Percentiles rank a stretch among this genome's conserved stretches.
These are phyloP conservation scores for Albifimbria verrucaria DNA, from an alignment of 2,329 filamentous ascomycete genomes.

Conservation along the genomic window DNA sequence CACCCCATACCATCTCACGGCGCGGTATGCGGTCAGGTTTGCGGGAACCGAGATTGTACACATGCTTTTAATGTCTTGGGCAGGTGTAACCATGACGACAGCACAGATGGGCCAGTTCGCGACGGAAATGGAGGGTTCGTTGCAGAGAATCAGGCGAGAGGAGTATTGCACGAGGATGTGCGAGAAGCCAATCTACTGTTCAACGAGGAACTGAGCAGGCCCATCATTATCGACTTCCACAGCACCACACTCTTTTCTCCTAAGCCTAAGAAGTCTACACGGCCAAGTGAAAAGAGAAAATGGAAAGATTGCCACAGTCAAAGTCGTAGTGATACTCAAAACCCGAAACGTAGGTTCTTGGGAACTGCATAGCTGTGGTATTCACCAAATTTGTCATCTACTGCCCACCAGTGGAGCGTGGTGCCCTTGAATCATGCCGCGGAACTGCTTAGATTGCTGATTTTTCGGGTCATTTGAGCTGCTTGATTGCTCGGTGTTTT, in stretches of 20 bases:
- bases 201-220: slow-evolving; percentile 1
- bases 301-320: too few species aligned
- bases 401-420: too few species aligned
- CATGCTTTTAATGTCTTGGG: background rate
- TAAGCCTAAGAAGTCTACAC: background rate
- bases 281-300: background rate
- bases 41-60: background rate
- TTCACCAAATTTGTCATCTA: too few species aligned
- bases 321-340: background rate
- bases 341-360: background rate
- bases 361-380: background rate
- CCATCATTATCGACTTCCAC: slow-evolving; percentile 4
- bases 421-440: too few species aligned
- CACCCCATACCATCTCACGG: background rate
- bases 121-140: background rate
- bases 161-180: background rate
- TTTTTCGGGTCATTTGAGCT: too few species aligned
- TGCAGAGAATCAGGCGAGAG: background rate
- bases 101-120: background rate
- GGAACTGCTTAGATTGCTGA: too few species aligned
- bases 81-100: background rate
- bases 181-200: slow-evolving; percentile 1
- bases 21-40: background rate
- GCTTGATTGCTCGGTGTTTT: background rate
- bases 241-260: background rate